These are phyloP conservation scores for Podospora comata DNA, from an alignment of 495 filamentous ascomycete genomes.

Conservation along the genomic window DNA sequence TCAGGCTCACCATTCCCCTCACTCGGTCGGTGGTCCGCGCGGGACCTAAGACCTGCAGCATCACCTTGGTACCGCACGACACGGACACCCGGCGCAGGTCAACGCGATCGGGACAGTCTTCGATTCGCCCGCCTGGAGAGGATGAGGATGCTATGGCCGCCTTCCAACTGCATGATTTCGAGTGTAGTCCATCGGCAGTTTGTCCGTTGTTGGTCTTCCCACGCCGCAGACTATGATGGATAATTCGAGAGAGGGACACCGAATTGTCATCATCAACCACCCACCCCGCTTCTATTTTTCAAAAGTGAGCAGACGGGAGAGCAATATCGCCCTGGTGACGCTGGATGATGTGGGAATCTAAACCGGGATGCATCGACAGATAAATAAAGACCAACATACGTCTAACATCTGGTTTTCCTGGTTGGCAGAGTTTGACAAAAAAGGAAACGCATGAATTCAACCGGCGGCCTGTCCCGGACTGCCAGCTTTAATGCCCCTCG, in stretches of 20 bases:
- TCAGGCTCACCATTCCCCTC: conserved; percentile 3
- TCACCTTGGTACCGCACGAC: conserved; percentile 1
- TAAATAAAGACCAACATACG: conserved; percentile 13
- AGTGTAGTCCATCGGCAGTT: neutral
- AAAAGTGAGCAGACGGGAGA: neutral
- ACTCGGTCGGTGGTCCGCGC: neutral
- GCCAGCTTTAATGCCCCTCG: conserved; percentile 28
- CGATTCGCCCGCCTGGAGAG: neutral
- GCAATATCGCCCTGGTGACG: conserved; percentile 1
- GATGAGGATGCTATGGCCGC: conserved; percentile 7
- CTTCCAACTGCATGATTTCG: conserved; percentile 19
- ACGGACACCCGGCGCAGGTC: conserved; percentile 2
- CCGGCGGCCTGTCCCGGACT: conserved; percentile 21
- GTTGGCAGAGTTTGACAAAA: neutral
- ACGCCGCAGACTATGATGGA: neutral
- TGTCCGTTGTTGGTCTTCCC: conserved; percentile 2
- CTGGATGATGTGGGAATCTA: neutral
- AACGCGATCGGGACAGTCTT: neutral
- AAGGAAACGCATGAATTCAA: conserved; percentile 22
- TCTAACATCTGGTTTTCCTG: conserved; percentile 13
- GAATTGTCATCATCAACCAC: no score
- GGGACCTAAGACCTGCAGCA: conserved; percentile 3
- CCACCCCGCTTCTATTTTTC: neutral
- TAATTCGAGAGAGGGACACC: neutral
- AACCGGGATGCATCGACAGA: conserved; percentile 9